These are phyloP conservation scores for Gracilariopsis chorda DNA, from an alignment of 23 red algal species.

Conservation along the genomic window DNA sequence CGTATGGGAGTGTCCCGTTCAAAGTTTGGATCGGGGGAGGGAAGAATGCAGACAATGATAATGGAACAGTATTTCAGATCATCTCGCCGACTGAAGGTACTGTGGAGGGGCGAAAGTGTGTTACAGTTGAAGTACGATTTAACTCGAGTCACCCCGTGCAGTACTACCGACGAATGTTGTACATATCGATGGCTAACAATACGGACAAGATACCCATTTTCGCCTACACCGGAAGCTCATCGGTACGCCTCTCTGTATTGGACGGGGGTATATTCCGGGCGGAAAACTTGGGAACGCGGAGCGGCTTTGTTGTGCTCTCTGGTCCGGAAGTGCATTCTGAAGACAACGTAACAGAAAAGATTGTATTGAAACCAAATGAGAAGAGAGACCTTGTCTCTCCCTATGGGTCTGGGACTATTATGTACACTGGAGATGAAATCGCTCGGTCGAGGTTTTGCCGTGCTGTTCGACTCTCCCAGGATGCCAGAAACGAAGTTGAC, in stretches of 20 bases:
- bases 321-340: constrained; percentile 3
- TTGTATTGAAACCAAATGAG: constrained; percentile 7
- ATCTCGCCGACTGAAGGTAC: not conserved
- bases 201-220: constrained; percentile 36
- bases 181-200: constrained; percentile 13
- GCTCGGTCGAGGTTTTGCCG: constrained; percentile 18
- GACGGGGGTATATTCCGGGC: not conserved
- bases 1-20: not conserved
- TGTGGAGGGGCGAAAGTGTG: constrained; percentile 12
- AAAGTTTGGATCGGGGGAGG: constrained; percentile 25
- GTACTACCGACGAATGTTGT: not conserved
- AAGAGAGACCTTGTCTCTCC: not conserved
- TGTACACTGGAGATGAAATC: constrained; percentile 64
- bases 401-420: constrained; percentile 34
- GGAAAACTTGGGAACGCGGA: constrained; percentile 24
- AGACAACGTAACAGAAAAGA: not conserved
- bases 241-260: not conserved
- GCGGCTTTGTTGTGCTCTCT: constrained; percentile 42
- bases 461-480: not conserved
- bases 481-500: not conserved
- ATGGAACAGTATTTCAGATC: not conserved
- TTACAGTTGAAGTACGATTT: constrained; percentile 22
- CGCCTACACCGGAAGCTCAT: constrained; percentile 39
- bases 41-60: not conserved
- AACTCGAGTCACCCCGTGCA: not conserved